Evolutionary conservation across 2,329 filamentous ascomycete species (phyloP).

Genomic region (Hymenoscyphus linearis): DNA sequence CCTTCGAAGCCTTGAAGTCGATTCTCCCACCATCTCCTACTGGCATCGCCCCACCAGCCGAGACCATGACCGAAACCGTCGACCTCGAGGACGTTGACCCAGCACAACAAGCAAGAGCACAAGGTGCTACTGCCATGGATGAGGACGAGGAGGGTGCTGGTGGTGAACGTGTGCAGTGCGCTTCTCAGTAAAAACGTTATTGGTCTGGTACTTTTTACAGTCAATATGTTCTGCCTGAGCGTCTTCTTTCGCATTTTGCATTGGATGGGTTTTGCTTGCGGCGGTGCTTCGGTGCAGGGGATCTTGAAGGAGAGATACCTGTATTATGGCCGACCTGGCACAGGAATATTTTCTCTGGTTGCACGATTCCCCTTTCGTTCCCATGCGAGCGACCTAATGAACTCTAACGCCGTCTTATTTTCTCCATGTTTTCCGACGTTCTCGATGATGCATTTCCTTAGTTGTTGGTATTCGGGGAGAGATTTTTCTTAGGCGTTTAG

Average conservation of each 20-base stretch:
- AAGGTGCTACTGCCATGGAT: conserved; percentile 60
- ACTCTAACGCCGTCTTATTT: not conserved
- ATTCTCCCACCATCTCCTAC: conserved; percentile 69
- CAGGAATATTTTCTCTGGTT: conserved; percentile 1
- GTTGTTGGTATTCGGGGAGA: not conserved
- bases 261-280: conserved; percentile 14
- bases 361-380: not conserved
- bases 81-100: conserved; percentile 80
- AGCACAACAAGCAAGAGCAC: conserved; percentile 60
- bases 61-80: conserved; percentile 89
- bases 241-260: conserved; percentile 18
- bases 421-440: not conserved
- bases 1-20: conserved; percentile 74
- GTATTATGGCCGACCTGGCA: conserved; percentile 4
- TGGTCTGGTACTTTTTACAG: not conserved
- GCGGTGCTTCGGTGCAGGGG: conserved; percentile 15
- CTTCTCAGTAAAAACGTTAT: conserved; percentile 63
- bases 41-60: conserved; percentile 61
- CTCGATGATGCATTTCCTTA: conserved; percentile 6
- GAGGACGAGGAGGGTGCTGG: conserved; percentile 69
- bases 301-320: conserved; percentile 11
- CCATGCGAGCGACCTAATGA: not conserved
- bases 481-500: conserved; percentile 17
- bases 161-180: conserved; percentile 80
- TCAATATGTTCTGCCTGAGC: not conserved